Percentiles rank a stretch among this genome's conserved stretches.
phyloP scores from a whole-genome alignment of 164 flowering plant species.

The Kingdonia uniflora region DNA sequence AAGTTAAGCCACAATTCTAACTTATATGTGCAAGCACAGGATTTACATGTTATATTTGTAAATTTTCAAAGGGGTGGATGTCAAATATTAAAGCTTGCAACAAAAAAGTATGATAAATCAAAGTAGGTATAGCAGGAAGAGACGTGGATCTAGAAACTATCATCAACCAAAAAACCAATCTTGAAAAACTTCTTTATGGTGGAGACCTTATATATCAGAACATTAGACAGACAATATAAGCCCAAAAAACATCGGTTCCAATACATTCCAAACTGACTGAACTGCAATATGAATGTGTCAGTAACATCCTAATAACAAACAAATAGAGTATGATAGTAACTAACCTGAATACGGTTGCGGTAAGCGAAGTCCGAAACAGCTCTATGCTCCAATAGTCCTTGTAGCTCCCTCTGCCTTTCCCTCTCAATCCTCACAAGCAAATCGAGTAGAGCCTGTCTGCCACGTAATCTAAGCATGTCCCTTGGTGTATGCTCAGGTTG shows the following conservation, averaged over 20 bases:
- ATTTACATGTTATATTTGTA: background rate
- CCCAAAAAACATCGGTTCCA: background rate
- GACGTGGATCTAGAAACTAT: background rate
- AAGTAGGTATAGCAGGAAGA: too few relatives aligned
- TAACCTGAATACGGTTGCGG: conserved; percentile 95
- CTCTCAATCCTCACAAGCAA: conserved; percentile 60
- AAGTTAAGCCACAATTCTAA: conserved; percentile 8
- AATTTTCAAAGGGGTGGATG: background rate
- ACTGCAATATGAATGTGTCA: background rate
- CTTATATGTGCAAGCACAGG: background rate
- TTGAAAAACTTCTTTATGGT: too few relatives aligned
- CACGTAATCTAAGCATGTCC: conserved; percentile 62
- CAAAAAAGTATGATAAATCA: too few relatives aligned
- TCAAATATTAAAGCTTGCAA: too few relatives aligned
- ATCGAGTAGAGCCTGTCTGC: conserved; percentile 83
- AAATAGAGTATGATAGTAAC: conserved; percentile 1
- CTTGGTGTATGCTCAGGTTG: conserved; percentile 36
- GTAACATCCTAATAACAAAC: background rate
- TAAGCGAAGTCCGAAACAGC: conserved; percentile 80
- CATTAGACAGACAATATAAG: too few relatives aligned
- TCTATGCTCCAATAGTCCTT: conserved; percentile 45
- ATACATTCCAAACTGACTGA: background rate
- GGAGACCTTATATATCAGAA: too few relatives aligned
- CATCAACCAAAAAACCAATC: background rate
- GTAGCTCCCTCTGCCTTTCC: conserved; percentile 75